phyloP scores from a whole-genome alignment of 176 grass and related monocot species.

The Otatea glauca region DNA sequence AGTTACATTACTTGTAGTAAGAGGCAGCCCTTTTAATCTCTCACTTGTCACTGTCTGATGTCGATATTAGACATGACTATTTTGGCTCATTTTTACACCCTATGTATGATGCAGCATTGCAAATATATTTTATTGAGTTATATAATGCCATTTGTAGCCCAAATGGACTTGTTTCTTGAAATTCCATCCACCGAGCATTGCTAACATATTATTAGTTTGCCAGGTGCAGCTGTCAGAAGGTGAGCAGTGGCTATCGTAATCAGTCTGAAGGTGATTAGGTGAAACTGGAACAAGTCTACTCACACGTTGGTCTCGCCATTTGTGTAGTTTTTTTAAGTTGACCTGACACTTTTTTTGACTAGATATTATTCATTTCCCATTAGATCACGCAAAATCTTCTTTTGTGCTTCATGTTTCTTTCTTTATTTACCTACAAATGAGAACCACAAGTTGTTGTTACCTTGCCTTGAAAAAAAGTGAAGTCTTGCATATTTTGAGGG shows the following conservation, averaged over 20 bases:
- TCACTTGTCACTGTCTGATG: background rate
- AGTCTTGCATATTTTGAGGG: background rate
- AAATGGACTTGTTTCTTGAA: conserved; percentile 23
- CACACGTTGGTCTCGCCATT: background rate
- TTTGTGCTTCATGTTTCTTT: background rate
- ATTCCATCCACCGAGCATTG: background rate
- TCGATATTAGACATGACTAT: background rate
- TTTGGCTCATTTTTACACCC: background rate
- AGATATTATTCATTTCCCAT: background rate
- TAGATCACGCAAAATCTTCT: background rate
- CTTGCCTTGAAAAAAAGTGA: background rate
- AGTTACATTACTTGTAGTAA: conserved; percentile 3
- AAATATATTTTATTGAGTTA: background rate
- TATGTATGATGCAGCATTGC: conserved; percentile 3
- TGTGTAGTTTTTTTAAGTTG: conserved; percentile 28
- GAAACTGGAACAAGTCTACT: background rate
- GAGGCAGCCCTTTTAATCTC: background rate
- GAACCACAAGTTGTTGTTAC: background rate
- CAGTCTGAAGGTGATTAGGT: too few species aligned
- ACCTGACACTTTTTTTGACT: background rate
- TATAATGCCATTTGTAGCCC: conserved; percentile 14
- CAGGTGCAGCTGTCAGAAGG: background rate
- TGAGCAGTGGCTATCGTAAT: too few species aligned
- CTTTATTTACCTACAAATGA: background rate
- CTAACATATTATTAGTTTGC: too few species aligned